Conservation (phyloP, 345 rosid species). For the Noccaea caerulescens region DNA sequence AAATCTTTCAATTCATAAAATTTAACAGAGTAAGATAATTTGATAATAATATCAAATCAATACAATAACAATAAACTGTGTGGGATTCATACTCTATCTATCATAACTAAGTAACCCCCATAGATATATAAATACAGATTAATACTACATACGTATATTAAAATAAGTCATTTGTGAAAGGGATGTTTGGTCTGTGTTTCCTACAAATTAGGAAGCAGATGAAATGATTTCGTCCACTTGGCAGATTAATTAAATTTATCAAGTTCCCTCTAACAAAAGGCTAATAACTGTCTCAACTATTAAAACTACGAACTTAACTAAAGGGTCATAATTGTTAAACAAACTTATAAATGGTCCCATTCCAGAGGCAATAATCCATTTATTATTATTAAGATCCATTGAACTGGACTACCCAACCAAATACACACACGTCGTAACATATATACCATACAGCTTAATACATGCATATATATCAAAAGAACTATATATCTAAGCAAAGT, state of each 20-base stretch:
- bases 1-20: not conserved
- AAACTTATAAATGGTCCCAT: slow-evolving; percentile 24
- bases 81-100: no score
- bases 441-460: slow-evolving; percentile 25
- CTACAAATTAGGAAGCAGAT: slow-evolving; percentile 33
- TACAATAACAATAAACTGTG: no score
- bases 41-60: no score
- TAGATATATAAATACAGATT: no score
- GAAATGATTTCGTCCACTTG: slow-evolving; percentile 41
- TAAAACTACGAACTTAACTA: slow-evolving; percentile 23
- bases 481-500: slow-evolving; percentile 32
- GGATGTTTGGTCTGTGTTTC: slow-evolving; percentile 45
- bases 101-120: no score
- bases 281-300: slow-evolving; percentile 37
- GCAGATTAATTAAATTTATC: not conserved
- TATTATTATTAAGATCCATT: slow-evolving; percentile 32
- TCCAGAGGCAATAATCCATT: slow-evolving; percentile 15
- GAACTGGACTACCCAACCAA: slow-evolving; percentile 29
- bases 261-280: not conserved
- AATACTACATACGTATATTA: not conserved
- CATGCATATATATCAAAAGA: slow-evolving; percentile 26
- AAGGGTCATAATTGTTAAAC: slow-evolving; percentile 8
- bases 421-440: slow-evolving; percentile 1
- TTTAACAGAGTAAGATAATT: no score
- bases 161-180: not conserved